These are phyloP conservation scores for Curvularia sp. DNA, from an alignment of 2,329 filamentous ascomycete species.

Conservation along the genomic window DNA sequence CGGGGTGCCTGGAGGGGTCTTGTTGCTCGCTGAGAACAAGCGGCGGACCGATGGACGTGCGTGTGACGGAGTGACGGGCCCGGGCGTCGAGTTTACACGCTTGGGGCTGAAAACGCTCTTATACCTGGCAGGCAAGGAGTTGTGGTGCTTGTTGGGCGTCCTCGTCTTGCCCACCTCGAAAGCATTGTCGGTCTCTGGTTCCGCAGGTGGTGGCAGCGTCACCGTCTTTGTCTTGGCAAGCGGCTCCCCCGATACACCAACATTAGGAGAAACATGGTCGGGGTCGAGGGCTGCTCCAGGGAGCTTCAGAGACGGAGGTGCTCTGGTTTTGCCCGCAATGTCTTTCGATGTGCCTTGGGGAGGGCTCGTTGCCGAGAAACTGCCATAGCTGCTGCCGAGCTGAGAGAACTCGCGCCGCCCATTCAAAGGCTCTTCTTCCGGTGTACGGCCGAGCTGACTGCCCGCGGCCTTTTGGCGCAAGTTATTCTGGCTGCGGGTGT, in stretches of 20 bases:
- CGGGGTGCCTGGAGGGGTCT: constrained; percentile 45
- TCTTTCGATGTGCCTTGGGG: constrained; percentile 26
- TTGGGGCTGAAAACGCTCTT: constrained; percentile 51
- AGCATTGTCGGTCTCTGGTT: constrained; percentile 43
- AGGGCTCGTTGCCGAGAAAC: constrained; percentile 66
- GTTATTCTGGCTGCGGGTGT: constrained; percentile 31
- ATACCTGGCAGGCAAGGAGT: constrained; percentile 40
- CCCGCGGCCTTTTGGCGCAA: constrained; percentile 24
- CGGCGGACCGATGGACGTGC: constrained; percentile 49
- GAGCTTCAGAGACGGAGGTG: constrained; percentile 62
- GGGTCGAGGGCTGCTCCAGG: constrained; percentile 67
- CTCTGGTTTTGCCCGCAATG: constrained; percentile 30
- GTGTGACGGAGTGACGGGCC: constrained; percentile 30
- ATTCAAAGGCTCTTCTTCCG: constrained; percentile 44
- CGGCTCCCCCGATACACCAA: constrained; percentile 24
- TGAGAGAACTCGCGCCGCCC: constrained; percentile 25
- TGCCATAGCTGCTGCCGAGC: constrained; percentile 64
- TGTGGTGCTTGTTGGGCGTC: constrained; percentile 40
- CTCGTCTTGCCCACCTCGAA: constrained; percentile 55
- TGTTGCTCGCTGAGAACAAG: constrained; percentile 55
- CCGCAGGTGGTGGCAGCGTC: constrained; percentile 26
- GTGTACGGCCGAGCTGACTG: constrained; percentile 24
- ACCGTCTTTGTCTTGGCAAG: constrained; percentile 28
- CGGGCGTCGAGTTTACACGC: constrained; percentile 51
- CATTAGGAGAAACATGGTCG: constrained; percentile 30